Conservation (phyloP, 139 green algal genomes). For the Volvox reticuliferus region DNA sequence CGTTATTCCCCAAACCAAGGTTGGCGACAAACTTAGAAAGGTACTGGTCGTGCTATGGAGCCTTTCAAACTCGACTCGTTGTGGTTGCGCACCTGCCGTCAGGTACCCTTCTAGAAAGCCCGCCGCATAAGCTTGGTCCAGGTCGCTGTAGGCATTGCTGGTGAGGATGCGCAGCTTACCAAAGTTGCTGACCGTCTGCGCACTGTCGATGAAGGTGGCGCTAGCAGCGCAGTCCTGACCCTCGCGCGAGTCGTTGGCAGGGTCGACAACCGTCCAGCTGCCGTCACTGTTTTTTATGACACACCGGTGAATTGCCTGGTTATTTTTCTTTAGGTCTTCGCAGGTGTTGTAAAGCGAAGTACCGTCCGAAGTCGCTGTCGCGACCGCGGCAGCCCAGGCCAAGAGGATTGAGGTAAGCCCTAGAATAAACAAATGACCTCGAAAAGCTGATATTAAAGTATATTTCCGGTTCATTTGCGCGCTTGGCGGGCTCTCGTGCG, state of each 20-base stretch:
- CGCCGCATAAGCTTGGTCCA: constrained; percentile 60
- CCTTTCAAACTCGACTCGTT: no score
- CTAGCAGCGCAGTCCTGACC: not conserved
- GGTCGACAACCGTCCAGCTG: not conserved
- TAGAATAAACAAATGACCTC: no score
- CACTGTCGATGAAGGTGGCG: constrained; percentile 61
- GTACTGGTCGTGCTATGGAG: no score
- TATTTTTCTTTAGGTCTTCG: not conserved
- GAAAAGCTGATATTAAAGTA: no score
- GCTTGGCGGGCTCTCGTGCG: no score
- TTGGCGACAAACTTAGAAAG: no score
- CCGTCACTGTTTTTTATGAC: not conserved
- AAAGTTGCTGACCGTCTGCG: constrained; percentile 68
- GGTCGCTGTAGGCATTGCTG: not conserved
- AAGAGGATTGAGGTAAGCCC: no score
- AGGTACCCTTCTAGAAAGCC: constrained; percentile 76
- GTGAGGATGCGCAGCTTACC: constrained; percentile 68
- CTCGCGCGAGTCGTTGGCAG: not conserved
- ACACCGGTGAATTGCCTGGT: not conserved
- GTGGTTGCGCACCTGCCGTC: constrained; percentile 52
- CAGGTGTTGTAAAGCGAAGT: not conserved
- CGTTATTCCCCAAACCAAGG: no score
- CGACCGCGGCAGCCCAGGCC: no score
- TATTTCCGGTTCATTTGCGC: no score
- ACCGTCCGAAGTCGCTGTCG: no score